These are phyloP conservation scores for Conidiobolus incongruus DNA, from an alignment of 371 early-diverging fungal species.

Conservation along the genomic window DNA sequence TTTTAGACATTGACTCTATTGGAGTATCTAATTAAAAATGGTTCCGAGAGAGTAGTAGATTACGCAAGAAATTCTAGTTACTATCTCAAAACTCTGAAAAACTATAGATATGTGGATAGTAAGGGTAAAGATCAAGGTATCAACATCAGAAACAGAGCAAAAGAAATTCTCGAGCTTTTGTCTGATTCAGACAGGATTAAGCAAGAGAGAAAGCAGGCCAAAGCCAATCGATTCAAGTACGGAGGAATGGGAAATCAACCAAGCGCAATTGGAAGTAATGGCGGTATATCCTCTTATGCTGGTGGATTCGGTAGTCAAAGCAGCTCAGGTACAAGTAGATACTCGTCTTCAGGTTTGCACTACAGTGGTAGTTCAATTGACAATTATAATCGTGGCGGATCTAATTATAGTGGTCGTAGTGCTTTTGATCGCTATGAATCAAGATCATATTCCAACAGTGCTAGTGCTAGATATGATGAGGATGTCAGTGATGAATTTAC, in stretches of 20 bases:
- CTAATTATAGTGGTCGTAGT: neutral
- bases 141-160: conserved; percentile 79
- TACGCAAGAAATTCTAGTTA: conserved; percentile 63
- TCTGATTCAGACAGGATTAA: conserved; percentile 47
- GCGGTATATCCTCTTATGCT: conserved; percentile 6
- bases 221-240: conserved; percentile 69
- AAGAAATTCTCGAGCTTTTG: conserved; percentile 66
- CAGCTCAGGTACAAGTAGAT: neutral
- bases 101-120: conserved; percentile 65
- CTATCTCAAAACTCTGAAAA: conserved; percentile 57
- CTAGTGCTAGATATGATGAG: neutral
- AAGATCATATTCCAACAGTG: neutral
- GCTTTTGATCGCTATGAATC: neutral
- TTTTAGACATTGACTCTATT: conserved; percentile 63
- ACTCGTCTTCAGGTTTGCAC: neutral
- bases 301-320: neutral
- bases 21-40: conserved; percentile 87
- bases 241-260: conserved; percentile 39
- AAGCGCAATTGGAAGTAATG: conserved; percentile 12
- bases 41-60: conserved; percentile 79
- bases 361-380: neutral
- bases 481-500: neutral
- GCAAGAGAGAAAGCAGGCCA: conserved; percentile 71
- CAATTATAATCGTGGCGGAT: neutral
- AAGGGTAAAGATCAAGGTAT: conserved; percentile 93